Evolutionary conservation across 164 flowering plant genomes (phyloP).

Genomic region (Amborella trichopoda): DNA sequence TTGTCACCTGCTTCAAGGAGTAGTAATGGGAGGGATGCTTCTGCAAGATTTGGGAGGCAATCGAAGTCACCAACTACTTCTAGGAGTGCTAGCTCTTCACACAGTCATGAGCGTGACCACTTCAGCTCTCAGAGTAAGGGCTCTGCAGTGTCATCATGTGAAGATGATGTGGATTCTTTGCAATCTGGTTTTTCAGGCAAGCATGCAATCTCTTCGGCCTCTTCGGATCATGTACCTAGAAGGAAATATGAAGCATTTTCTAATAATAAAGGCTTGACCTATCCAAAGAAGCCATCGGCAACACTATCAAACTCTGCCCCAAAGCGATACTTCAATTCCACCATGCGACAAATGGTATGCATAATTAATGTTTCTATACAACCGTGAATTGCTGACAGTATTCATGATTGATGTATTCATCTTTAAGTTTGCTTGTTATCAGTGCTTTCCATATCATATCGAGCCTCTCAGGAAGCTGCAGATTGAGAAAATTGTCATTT

Average conservation of each 20-base stretch:
- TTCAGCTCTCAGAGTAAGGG: slow-evolving; percentile 72
- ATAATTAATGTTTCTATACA: too few species aligned
- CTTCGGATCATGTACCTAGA: slow-evolving; percentile 24
- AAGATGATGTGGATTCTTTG: slow-evolving; percentile 77
- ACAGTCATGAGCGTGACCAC: slow-evolving; percentile 63
- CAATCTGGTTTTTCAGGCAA: slow-evolving; percentile 22
- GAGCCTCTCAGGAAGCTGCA: too few species aligned
- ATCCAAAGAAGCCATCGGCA: slow-evolving; percentile 46
- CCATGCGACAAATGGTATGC: slow-evolving; percentile 73
- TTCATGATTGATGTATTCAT: too few species aligned
- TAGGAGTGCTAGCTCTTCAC: slow-evolving; percentile 67
- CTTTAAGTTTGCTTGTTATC: too few species aligned
- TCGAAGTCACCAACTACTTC: slow-evolving; percentile 91
- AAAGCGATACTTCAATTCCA: slow-evolving; percentile 73
- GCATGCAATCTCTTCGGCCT: slow-evolving; percentile 20
- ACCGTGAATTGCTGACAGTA: too few species aligned
- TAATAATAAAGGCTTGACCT: slow-evolving; percentile 32
- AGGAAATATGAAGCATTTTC: background rate
- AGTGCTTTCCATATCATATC: too few species aligned
- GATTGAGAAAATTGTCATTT: too few species aligned
- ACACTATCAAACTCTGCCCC: slow-evolving; percentile 66
- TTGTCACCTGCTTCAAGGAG: slow-evolving; percentile 82
- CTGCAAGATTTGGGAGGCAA: slow-evolving; percentile 34
- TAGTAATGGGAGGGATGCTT: background rate
- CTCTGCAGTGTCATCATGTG: slow-evolving; percentile 79